Evolutionary conservation across 495 filamentous ascomycete genomes (phyloP), one percentile per base, ranked within the genome.

Genomic region (Trichocladium antarcticum): DNA sequence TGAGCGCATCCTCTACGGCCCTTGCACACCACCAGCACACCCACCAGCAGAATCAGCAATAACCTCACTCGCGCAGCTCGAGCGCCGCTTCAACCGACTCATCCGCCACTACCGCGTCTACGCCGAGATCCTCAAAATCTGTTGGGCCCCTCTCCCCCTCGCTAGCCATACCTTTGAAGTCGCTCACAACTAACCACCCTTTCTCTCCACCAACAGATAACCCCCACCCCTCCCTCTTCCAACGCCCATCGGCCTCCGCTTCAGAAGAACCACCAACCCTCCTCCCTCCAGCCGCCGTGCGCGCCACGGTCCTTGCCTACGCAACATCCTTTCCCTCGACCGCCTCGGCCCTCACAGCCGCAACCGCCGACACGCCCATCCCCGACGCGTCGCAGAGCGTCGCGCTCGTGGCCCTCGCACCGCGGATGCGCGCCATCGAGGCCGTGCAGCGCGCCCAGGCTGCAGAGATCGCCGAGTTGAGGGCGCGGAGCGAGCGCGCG

Each of bases 301-400:
- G 80, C 45, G 79, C 85, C 14, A 84, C 87, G 8, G 72, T 96
- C 28, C 76, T 92, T 19, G 76, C 87, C 22, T 81, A 82, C 37
- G 84, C 85, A 0, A 74, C 84, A 12, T 73, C 78, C 2, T 95
- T 84, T 66, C 82, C 83, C 15, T 75, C 82, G 17, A 87, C 82
- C 0, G 80, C 83, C 6, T 94, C 88, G 0, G 81, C 81, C 8
- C 76, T 94, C 7, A 83, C 82, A n/a, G 83, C 84, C 1, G 78
- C 89, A 15, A 74, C 76, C 27, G 49, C 61, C 28, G 88, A 94
- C 68, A 77, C 84, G 1, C 80, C 85, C 5, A 68, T 95, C 8
- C 87, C 89, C 2, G 76, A 84, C 35, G 72, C 85, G 0, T 68
- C 77, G 32, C 68, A 72, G 34, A 84, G 85, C n/a, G 72, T 81